These are phyloP conservation scores for Lyophyllum shimeji DNA, from an alignment of 768 basidiomycete genomes.

Conservation along the genomic window DNA sequence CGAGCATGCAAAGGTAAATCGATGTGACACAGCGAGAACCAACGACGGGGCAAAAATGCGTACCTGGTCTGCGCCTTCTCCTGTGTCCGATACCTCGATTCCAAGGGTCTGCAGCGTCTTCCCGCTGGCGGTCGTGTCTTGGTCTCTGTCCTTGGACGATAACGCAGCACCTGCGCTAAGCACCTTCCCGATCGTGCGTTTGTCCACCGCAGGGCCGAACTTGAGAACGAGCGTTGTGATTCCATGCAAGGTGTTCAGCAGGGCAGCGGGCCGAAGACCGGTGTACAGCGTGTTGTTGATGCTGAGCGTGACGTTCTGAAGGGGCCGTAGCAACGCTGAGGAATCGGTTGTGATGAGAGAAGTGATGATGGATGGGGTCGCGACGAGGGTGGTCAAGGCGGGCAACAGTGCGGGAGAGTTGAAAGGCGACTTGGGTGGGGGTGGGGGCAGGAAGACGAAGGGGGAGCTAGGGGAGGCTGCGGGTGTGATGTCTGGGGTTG, in stretches of 20 bases:
- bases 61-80: conserved; percentile 34
- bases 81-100: conserved; percentile 26
- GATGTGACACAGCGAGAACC: background rate
- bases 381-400: conserved; percentile 35
- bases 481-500: conserved; percentile 7
- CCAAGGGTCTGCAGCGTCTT: conserved; percentile 28
- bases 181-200: conserved; percentile 45
- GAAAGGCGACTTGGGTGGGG: conserved; percentile 20
- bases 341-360: conserved; percentile 21
- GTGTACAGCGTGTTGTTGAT: conserved; percentile 45
- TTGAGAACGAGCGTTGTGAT: conserved; percentile 30
- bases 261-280: conserved; percentile 42
- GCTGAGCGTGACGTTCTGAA: conserved; percentile 34
- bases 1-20: background rate
- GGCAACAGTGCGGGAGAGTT: conserved; percentile 39
- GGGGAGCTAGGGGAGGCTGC: conserved; percentile 12
- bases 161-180: conserved; percentile 39
- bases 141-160: background rate
- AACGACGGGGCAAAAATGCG: conserved; percentile 9
- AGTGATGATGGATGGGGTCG: conserved; percentile 32
- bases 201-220: conserved; percentile 41
- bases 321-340: conserved; percentile 20
- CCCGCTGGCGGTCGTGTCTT: conserved; percentile 22
- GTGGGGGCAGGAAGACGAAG: conserved; percentile 9
- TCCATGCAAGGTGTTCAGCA: conserved; percentile 35